Base-by-base conservation (phyloP, 352 stramenopile species). In the Globisporangium iwayamae region DNA sequence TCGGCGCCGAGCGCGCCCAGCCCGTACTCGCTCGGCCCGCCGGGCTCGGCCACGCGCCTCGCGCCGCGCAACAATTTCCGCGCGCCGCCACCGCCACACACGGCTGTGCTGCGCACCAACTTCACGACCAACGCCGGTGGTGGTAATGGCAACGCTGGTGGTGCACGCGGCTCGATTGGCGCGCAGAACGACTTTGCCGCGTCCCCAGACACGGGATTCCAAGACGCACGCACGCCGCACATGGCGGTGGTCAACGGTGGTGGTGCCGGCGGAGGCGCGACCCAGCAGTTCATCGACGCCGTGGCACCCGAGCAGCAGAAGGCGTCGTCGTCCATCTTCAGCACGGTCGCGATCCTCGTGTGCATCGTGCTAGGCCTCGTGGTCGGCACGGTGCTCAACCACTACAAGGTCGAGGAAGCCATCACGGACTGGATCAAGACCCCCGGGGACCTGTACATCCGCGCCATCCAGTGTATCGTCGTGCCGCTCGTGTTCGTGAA, bases 401-500 rank as follows among this genome's bases (percentile, higher is more conserved):
- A 83, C 63, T 78, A 81, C 30, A 36, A 82, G 13, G 68, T 89
- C 16, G 67, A 84, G 43, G 45, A 62, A 36, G 78, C 71, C 20
- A 69, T 75, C 20, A 74, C 78, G 7, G 60, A 86, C 62, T 91
- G 81, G 80, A 72, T 93, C 67, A 83, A 79, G 66, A 81, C 84
- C 7, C 83, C 85, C 0, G 85, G 85, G 0, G 79, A 90, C 51
- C 72, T 94, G 28, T 91, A 89, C 69, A 72, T 92, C 6, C 83
- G 83, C 34, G 83, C 82, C 2, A 77, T 93, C 30, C 72, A 89
- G 71, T 94, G 85, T 67, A 67, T 94, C 43, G 83, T 94, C 60
- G 70, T 93, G 60, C 83, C 83, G 22, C 79, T 93, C 57, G 81
- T 93, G 58, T 90, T 94, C 56, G 77, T 91, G 25, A 91, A 92